A percentile compares a stretch with the other conserved stretches of the same genome.
Conservation (phyloP, 139 green algal genomes). For the Tetraselmis chui region DNA sequence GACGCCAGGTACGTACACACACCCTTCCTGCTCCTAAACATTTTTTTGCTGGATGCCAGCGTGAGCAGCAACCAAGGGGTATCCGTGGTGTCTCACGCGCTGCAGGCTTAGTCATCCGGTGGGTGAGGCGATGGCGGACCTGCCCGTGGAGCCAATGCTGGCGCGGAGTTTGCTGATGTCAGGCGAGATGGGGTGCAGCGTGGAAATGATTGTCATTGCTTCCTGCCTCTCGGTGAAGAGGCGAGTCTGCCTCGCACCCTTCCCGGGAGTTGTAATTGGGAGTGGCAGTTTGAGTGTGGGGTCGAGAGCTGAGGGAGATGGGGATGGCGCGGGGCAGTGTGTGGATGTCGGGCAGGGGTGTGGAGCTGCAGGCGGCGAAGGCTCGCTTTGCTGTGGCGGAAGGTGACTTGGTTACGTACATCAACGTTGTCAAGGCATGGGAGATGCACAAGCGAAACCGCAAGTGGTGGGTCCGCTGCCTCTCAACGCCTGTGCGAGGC, state of each 20-base stretch:
- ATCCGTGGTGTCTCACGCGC: neutral
- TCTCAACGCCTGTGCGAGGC: slow-evolving; percentile 3
- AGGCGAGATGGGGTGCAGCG: slow-evolving; percentile 41
- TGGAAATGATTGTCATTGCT: slow-evolving; percentile 60
- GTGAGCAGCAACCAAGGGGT: neutral
- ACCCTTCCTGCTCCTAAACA: slow-evolving; percentile 14
- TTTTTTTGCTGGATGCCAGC: slow-evolving; percentile 10
- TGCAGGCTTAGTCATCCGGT: slow-evolving; percentile 52
- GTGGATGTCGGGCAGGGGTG: slow-evolving; percentile 1
- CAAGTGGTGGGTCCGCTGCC: slow-evolving; percentile 7
- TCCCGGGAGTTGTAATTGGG: too few relatives aligned
- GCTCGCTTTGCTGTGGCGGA: slow-evolving; percentile 64
- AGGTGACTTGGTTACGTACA: slow-evolving; percentile 60
- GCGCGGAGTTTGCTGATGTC: slow-evolving; percentile 55
- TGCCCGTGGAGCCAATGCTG: slow-evolving; percentile 65
- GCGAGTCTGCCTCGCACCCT: too few relatives aligned
- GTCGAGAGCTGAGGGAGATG: too few relatives aligned
- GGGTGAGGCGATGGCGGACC: slow-evolving; percentile 49
- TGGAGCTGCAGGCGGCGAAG: slow-evolving; percentile 18
- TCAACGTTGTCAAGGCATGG: slow-evolving; percentile 81
- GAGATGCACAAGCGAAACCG: slow-evolving; percentile 27
- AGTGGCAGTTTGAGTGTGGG: too few relatives aligned
- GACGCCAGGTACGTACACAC: slow-evolving; percentile 54
- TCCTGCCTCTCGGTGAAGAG: slow-evolving; percentile 35
- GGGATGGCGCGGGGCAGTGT: slow-evolving; percentile 1